These are phyloP conservation scores for Colletotrichum tanaceti DNA, from an alignment of 2,329 filamentous ascomycete genomes.

Conservation along the genomic window DNA sequence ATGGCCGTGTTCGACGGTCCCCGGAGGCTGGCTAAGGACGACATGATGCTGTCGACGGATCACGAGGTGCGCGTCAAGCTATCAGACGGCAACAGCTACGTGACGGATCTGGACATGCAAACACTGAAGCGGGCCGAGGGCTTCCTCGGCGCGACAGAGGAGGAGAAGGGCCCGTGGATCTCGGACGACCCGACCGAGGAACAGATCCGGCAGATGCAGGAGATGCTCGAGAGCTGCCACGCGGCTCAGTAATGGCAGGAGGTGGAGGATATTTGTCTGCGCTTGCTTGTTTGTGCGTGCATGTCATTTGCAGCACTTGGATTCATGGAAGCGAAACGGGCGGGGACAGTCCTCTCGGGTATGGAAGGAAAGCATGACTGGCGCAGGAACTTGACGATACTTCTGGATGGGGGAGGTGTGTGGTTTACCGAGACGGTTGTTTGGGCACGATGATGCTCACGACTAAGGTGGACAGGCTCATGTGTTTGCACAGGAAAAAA, in stretches of 20 bases:
- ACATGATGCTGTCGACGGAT: constrained; percentile 97
- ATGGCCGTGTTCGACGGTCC: constrained; percentile 91
- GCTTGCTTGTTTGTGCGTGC: no score
- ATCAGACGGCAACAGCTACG: constrained; percentile 79
- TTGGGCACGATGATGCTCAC: constrained; percentile 19
- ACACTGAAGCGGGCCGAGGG: constrained; percentile 90
- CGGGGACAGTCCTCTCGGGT: not conserved
- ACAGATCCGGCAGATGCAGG: constrained; percentile 70
- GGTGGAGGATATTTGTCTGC: not conserved
- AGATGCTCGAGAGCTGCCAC: constrained; percentile 53
- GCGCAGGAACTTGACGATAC: not conserved
- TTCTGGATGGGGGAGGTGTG: constrained; percentile 1
- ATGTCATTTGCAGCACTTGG: not conserved
- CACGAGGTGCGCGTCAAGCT: constrained; percentile 92
- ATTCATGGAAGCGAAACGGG: constrained; percentile 12
- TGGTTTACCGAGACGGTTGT: constrained; percentile 23
- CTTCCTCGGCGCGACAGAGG: constrained; percentile 80
- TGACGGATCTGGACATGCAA: constrained; percentile 93
- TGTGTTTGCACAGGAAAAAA: constrained; percentile 20
- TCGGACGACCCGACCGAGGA: constrained; percentile 76
- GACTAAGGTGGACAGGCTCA: constrained; percentile 20
- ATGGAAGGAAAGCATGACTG: constrained; percentile 3
- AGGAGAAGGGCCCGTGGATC: constrained; percentile 89
- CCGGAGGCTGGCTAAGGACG: constrained; percentile 92
- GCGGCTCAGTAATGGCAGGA: constrained; percentile 40